Conservation (phyloP, 164 flowering plant genomes). For the Taxillus chinensis region DNA sequence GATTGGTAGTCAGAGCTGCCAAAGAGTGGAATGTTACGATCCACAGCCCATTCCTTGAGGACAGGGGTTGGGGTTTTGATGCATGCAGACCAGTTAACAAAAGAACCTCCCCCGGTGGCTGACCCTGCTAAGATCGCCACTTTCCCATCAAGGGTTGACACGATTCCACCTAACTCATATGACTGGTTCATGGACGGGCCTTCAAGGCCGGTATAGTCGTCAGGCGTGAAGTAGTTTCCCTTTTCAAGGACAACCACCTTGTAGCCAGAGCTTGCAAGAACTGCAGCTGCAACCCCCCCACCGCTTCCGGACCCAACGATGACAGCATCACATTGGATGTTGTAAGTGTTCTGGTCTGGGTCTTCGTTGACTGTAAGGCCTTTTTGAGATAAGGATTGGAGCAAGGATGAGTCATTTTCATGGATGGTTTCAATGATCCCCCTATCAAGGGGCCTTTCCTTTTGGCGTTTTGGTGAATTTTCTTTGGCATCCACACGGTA, state of each 20-base stretch:
- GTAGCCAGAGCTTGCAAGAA: slow-evolving; percentile 45
- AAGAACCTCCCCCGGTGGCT: slow-evolving; percentile 69
- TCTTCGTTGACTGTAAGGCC: slow-evolving; percentile 37
- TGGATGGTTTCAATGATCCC: slow-evolving; percentile 40
- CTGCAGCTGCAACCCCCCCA: slow-evolving; percentile 70
- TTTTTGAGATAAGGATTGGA: slow-evolving; percentile 31
- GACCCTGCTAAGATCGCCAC: slow-evolving; percentile 44
- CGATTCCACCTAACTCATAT: slow-evolving; percentile 35
- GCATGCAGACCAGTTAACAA: slow-evolving; percentile 61
- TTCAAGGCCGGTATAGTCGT: slow-evolving; percentile 50
- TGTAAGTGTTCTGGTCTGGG: slow-evolving; percentile 13
- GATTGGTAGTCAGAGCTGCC: slow-evolving; percentile 29
- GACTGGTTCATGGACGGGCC: slow-evolving; percentile 48
- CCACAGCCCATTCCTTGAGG: slow-evolving; percentile 43
- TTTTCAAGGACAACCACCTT: slow-evolving; percentile 58
- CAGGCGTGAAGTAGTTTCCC: slow-evolving; percentile 45
- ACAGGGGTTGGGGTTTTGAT: slow-evolving; percentile 41
- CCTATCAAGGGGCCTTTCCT: slow-evolving; percentile 40
- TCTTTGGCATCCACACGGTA: slow-evolving; percentile 30
- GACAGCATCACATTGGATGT: slow-evolving; percentile 58
- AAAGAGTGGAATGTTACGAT: slow-evolving; percentile 33
- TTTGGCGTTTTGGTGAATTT: slow-evolving; percentile 6
- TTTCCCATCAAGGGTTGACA: slow-evolving; percentile 33
- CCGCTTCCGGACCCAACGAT: slow-evolving; percentile 76
- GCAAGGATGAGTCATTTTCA: slow-evolving; percentile 31